Evolutionary conservation across 2,329 filamentous ascomycete genomes (phyloP).

Genomic region (Cladosporium colombiae): DNA sequence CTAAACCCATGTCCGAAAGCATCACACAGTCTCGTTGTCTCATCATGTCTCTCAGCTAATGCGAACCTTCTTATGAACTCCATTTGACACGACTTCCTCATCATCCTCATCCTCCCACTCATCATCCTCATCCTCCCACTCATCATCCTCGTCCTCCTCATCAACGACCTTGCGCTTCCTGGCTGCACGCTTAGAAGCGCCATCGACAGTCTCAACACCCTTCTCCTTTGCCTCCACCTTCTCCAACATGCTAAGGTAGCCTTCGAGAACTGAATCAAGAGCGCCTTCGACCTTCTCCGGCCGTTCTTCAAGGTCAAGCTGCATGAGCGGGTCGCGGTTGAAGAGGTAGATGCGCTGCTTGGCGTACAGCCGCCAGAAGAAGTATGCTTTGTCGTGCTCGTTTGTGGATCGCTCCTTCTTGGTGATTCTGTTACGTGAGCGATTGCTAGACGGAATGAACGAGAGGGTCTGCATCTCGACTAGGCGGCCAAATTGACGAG

Average conservation of each 20-base stretch:
- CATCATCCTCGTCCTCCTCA: conserved; percentile 22
- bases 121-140: conserved; percentile 23
- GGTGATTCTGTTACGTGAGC: conserved; percentile 47
- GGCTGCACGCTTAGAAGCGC: background rate
- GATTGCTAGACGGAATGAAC: conserved; percentile 54
- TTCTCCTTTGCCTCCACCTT: conserved; percentile 41
- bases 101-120: conserved; percentile 20
- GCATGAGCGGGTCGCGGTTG: conserved; percentile 69
- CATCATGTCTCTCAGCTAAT: background rate
- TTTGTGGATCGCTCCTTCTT: conserved; percentile 51
- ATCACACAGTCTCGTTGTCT: background rate
- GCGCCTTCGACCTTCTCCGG: conserved; percentile 72
- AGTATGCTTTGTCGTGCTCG: conserved; percentile 63
- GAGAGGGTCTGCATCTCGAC: conserved; percentile 73
- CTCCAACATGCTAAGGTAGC: conserved; percentile 69
- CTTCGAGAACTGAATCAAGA: conserved; percentile 66
- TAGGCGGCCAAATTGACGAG: conserved; percentile 73
- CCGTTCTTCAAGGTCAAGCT: conserved; percentile 68
- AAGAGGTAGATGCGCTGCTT: conserved; percentile 76
- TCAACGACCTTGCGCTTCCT: conserved; percentile 24
- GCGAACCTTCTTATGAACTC: conserved; percentile 16
- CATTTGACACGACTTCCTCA: conserved; percentile 1
- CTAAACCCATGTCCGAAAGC: conserved; percentile 9
- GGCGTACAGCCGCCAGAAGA: conserved; percentile 72
- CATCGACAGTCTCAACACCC: conserved; percentile 11